phyloP scores from a whole-genome alignment of 208 protist genomes.

The Porcisia hertigi region DNA sequence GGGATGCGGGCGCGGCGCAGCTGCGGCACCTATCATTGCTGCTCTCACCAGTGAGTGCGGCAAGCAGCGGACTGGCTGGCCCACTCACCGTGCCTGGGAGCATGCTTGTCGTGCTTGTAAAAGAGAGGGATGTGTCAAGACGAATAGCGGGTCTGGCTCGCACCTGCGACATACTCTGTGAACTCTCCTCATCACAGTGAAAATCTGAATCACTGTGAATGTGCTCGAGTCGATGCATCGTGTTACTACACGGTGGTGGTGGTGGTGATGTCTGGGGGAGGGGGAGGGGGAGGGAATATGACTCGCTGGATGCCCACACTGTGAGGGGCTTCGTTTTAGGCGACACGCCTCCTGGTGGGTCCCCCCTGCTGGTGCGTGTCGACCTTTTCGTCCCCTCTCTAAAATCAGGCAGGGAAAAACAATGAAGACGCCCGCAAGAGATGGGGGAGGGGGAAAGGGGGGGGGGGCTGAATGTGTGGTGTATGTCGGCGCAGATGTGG shows the following conservation, averaged over 20 bases:
- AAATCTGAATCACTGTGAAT: slow-evolving; percentile 18
- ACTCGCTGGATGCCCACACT: neutral
- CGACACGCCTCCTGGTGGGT: neutral
- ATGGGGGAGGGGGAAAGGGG: neutral
- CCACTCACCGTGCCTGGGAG: slow-evolving; percentile 17
- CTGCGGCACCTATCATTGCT: neutral
- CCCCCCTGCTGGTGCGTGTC: neutral
- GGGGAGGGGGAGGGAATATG: neutral
- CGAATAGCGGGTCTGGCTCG: slow-evolving; percentile 40
- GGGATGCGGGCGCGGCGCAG: neutral
- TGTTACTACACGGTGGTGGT: neutral
- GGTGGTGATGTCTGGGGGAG: neutral
- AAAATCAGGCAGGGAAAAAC: neutral
- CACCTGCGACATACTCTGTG: slow-evolving; percentile 43
- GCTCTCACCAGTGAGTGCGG: neutral
- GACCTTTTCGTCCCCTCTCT: neutral
- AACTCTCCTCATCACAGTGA: slow-evolving; percentile 26
- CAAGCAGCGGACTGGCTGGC: slow-evolving; percentile 23
- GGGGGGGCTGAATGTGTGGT: neutral
- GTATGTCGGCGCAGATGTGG: too few species aligned
- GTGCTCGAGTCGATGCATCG: slow-evolving; percentile 15
- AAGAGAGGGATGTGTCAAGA: slow-evolving; percentile 35
- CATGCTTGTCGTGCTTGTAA: slow-evolving; percentile 17
- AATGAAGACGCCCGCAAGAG: neutral
- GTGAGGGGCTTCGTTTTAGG: neutral